These are phyloP conservation scores for Alnus glutinosa DNA, from an alignment of 306 rosid species.

Conservation along the genomic window DNA sequence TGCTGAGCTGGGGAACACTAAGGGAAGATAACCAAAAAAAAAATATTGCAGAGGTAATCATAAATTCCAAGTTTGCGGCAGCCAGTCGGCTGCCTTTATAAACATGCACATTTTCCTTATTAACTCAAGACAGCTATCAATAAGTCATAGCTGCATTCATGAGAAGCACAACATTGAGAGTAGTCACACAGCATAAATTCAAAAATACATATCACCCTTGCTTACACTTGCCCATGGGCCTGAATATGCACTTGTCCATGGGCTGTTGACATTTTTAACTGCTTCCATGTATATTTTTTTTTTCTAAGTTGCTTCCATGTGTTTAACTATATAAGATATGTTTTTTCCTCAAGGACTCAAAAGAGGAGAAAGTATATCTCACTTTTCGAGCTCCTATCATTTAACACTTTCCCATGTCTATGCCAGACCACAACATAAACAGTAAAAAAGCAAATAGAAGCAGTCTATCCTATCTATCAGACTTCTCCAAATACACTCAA, in stretches of 20 bases:
- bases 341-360: background rate
- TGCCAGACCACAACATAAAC: background rate
- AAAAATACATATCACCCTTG: background rate
- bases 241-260: background rate
- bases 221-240: background rate
- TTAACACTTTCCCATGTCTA: background rate
- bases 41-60: background rate
- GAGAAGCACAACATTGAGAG: background rate
- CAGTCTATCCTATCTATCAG: background rate
- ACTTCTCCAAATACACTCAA: background rate
- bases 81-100: conserved; percentile 3
- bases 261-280: background rate
- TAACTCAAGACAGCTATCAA: background rate
- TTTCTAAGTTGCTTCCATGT: background rate
- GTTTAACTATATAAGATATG: background rate
- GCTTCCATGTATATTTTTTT: background rate
- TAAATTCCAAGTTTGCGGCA: background rate
- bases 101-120: background rate
- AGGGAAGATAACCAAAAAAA: background rate
- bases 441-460: background rate
- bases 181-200: too few species aligned
- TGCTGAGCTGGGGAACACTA: background rate
- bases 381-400: background rate
- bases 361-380: background rate
- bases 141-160: background rate